These are phyloP conservation scores for Verticillium tricorpus DNA, from an alignment of 2,329 filamentous ascomycete genomes.

Conservation along the genomic window DNA sequence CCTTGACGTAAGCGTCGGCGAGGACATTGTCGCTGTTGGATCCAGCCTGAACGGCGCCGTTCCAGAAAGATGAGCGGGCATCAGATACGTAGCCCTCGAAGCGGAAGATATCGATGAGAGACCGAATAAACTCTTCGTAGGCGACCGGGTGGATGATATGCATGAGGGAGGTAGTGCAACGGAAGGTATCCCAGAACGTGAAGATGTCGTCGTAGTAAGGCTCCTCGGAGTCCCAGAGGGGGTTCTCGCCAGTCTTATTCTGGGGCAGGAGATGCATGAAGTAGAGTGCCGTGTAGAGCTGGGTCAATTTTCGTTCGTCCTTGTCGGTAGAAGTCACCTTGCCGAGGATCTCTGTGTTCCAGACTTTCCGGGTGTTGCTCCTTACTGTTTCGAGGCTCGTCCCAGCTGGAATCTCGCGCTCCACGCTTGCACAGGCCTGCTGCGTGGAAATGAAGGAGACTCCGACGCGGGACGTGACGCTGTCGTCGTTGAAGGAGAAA, in stretches of 20 bases:
- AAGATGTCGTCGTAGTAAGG: conserved; percentile 71
- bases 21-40: conserved; percentile 69
- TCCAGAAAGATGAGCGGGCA: conserved; percentile 63
- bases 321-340: conserved; percentile 59
- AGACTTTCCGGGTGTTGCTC: conserved; percentile 42
- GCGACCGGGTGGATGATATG: conserved; percentile 59
- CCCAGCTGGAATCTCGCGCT: conserved; percentile 48
- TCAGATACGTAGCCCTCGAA: conserved; percentile 62
- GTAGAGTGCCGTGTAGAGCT: conserved; percentile 66
- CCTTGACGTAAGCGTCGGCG: conserved; percentile 68
- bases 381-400: conserved; percentile 40
- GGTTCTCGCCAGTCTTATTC: conserved; percentile 68
- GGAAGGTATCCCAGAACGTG: conserved; percentile 63
- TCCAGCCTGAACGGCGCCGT: conserved; percentile 65
- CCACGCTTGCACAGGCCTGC: conserved; percentile 55
- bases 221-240: conserved; percentile 57
- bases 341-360: conserved; percentile 58
- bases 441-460: conserved; percentile 62
- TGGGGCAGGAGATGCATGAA: conserved; percentile 66
- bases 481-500: conserved; percentile 45
- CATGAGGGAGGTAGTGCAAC: conserved; percentile 60
- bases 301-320: conserved; percentile 47
- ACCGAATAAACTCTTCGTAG: conserved; percentile 63
- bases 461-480: conserved; percentile 55
- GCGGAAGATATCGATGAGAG: conserved; percentile 64